Evolutionary conservation across 768 basidiomycete genomes (phyloP), one percentile per base, ranked within the genome.

Genomic region (Podaxis sp.): DNA sequence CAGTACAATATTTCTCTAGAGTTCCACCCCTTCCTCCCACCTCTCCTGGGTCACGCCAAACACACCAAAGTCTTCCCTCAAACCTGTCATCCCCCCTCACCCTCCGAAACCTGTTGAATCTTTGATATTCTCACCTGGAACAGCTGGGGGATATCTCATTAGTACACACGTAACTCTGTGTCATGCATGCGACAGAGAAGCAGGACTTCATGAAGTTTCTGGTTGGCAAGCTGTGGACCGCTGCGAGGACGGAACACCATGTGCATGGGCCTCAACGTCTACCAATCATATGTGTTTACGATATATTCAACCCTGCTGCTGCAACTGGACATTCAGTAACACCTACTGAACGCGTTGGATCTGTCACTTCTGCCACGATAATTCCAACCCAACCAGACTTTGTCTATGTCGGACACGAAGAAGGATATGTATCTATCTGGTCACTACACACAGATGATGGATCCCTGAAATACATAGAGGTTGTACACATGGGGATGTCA

Each of bases 401-500:
- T 30, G 89, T 93, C 42, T 97, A 89, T 68, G 78, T 99, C 36
- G 95, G 92, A 0, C 96, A 99, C 68, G 96, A 99, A 73, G 95
- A 91, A 46, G 96, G 96, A 0, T 88, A 82, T 69, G 80, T 99
- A 66, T 89, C 88, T 1, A 78, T 96, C n/a, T 99, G 96, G 95
- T 68, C 75, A 24, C 65, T 85, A 8, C 77, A 78, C 2, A 80
- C 81, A 0, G 76, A 75, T 2, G 87, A 85, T 63, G 85, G 84
- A 44, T 77, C 80, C 49, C 89, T 90, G 0, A 71, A 71, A 8
- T 96, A 92, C 70, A 69, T 85, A 15, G 89, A 92, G 65, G 88
- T 92, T 24, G 78, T 93, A 69, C 93, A 91, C 75, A 86, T 97
- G 54, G 86, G 89, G 4, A 78, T 83, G 33, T 93, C 89, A 51